phyloP scores from a whole-genome alignment of 306 rosid species.

The Pyrus pyrifolia region DNA sequence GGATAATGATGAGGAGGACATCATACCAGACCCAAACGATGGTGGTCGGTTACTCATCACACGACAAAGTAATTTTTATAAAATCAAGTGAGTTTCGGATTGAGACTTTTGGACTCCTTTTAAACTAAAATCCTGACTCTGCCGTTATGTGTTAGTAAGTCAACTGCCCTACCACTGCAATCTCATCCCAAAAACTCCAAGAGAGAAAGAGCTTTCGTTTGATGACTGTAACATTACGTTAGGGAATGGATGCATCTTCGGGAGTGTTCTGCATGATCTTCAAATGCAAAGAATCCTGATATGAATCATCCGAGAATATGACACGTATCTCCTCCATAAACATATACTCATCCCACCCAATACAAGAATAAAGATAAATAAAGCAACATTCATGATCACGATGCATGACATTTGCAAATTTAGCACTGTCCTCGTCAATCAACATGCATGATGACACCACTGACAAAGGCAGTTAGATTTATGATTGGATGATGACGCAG shows the following conservation, averaged over 20 bases:
- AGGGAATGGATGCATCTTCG: conserved; percentile 12
- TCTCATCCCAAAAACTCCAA: neutral
- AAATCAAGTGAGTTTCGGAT: no score
- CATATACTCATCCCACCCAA: no score
- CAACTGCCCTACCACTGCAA: neutral
- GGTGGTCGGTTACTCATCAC: no score
- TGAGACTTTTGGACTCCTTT: no score
- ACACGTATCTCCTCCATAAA: neutral
- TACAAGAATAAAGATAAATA: neutral
- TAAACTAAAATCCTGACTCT: no score
- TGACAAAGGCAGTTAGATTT: neutral
- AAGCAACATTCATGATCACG: neutral
- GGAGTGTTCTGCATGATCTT: neutral
- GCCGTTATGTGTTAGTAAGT: neutral
- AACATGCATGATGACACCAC: neutral
- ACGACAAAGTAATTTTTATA: no score
- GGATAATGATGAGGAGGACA: no score
- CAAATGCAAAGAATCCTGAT: neutral
- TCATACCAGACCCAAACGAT: no score
- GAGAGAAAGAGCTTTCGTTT: neutral
- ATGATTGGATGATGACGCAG: neutral
- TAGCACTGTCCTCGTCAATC: neutral
- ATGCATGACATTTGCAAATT: neutral
- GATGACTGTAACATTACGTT: neutral
- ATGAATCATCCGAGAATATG: neutral